Base-by-base conservation (phyloP, 2,329 filamentous ascomycete genomes). In the Phoma sp. region DNA sequence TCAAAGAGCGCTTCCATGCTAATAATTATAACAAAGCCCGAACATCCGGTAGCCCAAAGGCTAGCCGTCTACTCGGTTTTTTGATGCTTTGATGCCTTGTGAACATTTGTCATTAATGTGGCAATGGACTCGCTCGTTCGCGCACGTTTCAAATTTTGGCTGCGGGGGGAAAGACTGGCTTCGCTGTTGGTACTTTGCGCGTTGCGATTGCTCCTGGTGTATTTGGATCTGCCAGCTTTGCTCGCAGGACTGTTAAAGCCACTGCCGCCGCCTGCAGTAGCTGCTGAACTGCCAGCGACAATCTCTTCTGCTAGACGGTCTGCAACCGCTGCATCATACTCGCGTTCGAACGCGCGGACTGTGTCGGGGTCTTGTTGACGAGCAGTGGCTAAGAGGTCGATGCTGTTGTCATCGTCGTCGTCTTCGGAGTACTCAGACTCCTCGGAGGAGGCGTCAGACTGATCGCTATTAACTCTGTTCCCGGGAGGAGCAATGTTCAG, bases 271-370 rank as follows among this genome's bases (percentile, higher is more conserved):
- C 78, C 79, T 4, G 77, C 79, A 3, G 78, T 79, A 0, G 80
- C 81, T 2, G 80, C 80, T 10, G 76, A 79, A 43, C 77, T 80
- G 11, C 80, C 80, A 1, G 79, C 76, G 0, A 77, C 78, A 29
- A 82, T 81, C 14, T 79, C 77, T 28, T 81, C 78, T 0, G 78
- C 77, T 0, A 82, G 65, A 1, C 79, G 74, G 18, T 81, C 79
- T 1, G 79, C 78, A 37, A 80, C 66, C 10, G 76, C 71, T 4
- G 76, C 74, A 37, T 81, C 78, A 48, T 81, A 81, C 47, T 81
- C 78, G 32, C 78, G 71, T 59, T 81, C 80, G 17, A 69, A 71
- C 4, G 63, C 67, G 14, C 69, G 68, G 2, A 81, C 69, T 4
- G 70, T 69, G 3, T 71, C 74, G 1, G 79, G 79, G 34, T 80